phyloP scores from a whole-genome alignment of 2,329 filamentous ascomycete genomes.

The Hymenoscyphus linearis region DNA sequence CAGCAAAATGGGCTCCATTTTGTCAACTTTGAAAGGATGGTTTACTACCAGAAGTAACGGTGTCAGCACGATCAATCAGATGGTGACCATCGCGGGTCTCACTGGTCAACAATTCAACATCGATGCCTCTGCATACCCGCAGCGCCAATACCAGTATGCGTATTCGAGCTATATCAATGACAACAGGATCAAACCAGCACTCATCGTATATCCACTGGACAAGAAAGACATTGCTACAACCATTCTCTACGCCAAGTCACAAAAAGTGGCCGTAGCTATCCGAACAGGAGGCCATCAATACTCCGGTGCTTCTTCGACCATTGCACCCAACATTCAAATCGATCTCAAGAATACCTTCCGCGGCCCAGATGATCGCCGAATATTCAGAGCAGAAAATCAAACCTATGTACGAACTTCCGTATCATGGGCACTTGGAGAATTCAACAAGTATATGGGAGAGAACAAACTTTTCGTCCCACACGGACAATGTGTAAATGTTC shows the following conservation, averaged over 20 bases:
- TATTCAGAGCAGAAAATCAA: conserved; percentile 34
- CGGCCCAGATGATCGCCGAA: conserved; percentile 29
- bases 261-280: conserved; percentile 40
- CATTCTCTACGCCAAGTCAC: conserved; percentile 37
- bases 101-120: conserved; percentile 1
- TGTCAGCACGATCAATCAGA: neutral
- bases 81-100: conserved; percentile 1
- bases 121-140: conserved; percentile 16
- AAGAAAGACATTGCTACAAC: conserved; percentile 39
- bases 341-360: conserved; percentile 39
- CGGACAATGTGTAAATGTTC: conserved; percentile 42
- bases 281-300: conserved; percentile 46
- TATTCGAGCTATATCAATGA: conserved; percentile 38
- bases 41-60: neutral
- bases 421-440: conserved; percentile 38
- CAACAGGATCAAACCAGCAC: conserved; percentile 39
- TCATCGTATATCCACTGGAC: conserved; percentile 40
- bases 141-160: conserved; percentile 40
- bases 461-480: conserved; percentile 41
- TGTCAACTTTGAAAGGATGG: conserved; percentile 1
- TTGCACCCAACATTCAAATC: conserved; percentile 41
- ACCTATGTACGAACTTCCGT: conserved; percentile 37
- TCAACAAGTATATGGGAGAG: conserved; percentile 38
- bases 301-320: conserved; percentile 43
- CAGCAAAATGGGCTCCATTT: conserved; percentile 1